Conservation (phyloP, 192 early-diverging fungal genomes). For the Entomortierella beljakovae region DNA sequence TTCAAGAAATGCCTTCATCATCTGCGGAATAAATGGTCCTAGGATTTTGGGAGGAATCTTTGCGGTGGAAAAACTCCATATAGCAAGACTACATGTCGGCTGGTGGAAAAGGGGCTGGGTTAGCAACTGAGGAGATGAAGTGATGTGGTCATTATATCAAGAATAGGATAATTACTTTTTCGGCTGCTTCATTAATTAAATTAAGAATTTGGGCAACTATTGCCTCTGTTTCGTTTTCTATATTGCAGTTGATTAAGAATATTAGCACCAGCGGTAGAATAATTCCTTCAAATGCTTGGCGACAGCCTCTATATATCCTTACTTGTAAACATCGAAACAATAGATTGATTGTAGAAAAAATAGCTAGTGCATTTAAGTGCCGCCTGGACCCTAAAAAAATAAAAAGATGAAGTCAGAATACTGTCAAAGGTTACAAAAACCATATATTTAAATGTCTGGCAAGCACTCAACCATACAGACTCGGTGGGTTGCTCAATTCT, state of each 20-base stretch:
- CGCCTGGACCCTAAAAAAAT: slow-evolving; percentile 20
- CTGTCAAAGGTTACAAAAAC: too few relatives aligned
- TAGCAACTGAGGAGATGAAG: too few relatives aligned
- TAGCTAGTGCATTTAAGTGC: slow-evolving; percentile 20
- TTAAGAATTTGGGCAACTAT: slow-evolving; percentile 6
- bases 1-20: slow-evolving; percentile 21
- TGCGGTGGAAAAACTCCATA: slow-evolving; percentile 13
- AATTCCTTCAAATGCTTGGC: not conserved
- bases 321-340: slow-evolving; percentile 27
- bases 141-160: too few relatives aligned
- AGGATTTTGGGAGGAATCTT: slow-evolving; percentile 10
- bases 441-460: too few relatives aligned
- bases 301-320: not conserved
- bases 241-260: not conserved
- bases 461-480: not conserved
- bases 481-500: slow-evolving; percentile 11
- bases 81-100: slow-evolving; percentile 20
- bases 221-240: slow-evolving; percentile 21
- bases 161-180: slow-evolving; percentile 24
- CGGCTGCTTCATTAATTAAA: slow-evolving; percentile 9
- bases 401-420: too few relatives aligned
- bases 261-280: not conserved
- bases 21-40: slow-evolving; percentile 8
- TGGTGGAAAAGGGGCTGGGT: not conserved
- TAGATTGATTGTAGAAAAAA: slow-evolving; percentile 18